Conservation (phyloP, 106 monocot genomes). For the Dendrobium catenatum region DNA sequence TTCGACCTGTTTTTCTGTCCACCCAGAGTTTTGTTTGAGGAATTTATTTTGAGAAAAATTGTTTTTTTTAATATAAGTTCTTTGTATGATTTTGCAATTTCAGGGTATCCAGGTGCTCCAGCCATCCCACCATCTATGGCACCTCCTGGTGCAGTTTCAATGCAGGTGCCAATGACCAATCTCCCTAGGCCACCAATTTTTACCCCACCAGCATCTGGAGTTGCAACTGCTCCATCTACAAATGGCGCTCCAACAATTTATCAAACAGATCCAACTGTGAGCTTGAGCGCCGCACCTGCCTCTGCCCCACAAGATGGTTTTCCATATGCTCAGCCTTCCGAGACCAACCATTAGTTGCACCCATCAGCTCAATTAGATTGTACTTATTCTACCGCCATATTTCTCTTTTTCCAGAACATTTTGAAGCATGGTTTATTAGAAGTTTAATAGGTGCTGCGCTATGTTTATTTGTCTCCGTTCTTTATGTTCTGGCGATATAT, state of each 20-base stretch:
- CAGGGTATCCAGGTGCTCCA: slow-evolving; percentile 21
- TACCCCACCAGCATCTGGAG: slow-evolving; percentile 16
- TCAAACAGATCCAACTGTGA: slow-evolving; percentile 4
- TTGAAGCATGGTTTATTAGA: not conserved
- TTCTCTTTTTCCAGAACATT: no score
- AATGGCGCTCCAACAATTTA: slow-evolving; percentile 5
- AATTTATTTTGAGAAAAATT: not conserved
- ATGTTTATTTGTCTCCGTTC: not conserved
- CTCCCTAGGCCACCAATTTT: slow-evolving; percentile 17
- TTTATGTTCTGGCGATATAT: not conserved
- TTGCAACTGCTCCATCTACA: not conserved
- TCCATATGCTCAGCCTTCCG: slow-evolving; percentile 18
- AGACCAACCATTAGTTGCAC: slow-evolving; percentile 13
- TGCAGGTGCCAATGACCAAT: slow-evolving; percentile 21
- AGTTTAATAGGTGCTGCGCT: not conserved
- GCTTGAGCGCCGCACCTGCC: not conserved
- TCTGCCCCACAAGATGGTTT: slow-evolving; percentile 13
- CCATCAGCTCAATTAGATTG: not conserved
- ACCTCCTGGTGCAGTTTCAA: slow-evolving; percentile 20
- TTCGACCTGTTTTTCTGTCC: not conserved
- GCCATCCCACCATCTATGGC: slow-evolving; percentile 10
- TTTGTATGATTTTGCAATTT: not conserved
- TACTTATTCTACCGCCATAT: not conserved
- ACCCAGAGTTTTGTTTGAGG: not conserved
- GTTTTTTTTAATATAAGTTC: not conserved